These are phyloP conservation scores for Chenopodium formosanum DNA, from an alignment of 148 eudicot genomes.

Conservation along the genomic window DNA sequence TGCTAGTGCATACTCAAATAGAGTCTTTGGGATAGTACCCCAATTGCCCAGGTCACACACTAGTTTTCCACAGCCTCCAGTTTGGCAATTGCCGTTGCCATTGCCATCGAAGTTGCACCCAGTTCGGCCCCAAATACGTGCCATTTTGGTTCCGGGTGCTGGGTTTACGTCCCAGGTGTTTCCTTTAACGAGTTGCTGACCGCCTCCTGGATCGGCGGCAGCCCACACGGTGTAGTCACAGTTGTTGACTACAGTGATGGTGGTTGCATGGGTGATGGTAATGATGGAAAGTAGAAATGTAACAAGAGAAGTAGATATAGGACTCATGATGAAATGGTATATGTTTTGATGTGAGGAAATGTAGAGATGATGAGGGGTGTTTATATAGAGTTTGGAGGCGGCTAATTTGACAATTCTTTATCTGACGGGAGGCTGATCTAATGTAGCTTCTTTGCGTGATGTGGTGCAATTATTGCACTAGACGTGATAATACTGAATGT, in stretches of 20 bases:
- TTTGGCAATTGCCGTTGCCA: constrained; percentile 38
- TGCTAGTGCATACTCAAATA: constrained; percentile 47
- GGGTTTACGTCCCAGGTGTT: constrained; percentile 31
- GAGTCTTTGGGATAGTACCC: constrained; percentile 45
- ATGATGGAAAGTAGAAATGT: constrained; percentile 2
- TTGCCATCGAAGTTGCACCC: constrained; percentile 38
- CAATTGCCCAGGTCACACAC: constrained; percentile 28
- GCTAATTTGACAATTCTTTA: neutral
- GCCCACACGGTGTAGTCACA: constrained; percentile 52
- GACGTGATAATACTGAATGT: too few relatives aligned
- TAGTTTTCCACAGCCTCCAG: constrained; percentile 55
- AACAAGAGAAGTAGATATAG: constrained; percentile 19
- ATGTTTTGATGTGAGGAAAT: constrained; percentile 5
- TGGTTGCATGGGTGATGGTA: constrained; percentile 36
- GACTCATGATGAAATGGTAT: neutral
- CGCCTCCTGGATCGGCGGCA: constrained; percentile 47
- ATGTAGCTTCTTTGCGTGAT: neutral
- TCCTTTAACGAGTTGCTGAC: constrained; percentile 29
- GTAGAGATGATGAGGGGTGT: constrained; percentile 1
- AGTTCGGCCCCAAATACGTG: constrained; percentile 59
- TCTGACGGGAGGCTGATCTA: neutral
- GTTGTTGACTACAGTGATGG: constrained; percentile 41
- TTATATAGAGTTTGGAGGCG: constrained; percentile 21
- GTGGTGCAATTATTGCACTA: too few relatives aligned
- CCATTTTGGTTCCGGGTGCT: constrained; percentile 32